Evolutionary conservation across 2,329 filamentous ascomycete species (phyloP).

Genomic region (Neoscytalidium dimidiatum): DNA sequence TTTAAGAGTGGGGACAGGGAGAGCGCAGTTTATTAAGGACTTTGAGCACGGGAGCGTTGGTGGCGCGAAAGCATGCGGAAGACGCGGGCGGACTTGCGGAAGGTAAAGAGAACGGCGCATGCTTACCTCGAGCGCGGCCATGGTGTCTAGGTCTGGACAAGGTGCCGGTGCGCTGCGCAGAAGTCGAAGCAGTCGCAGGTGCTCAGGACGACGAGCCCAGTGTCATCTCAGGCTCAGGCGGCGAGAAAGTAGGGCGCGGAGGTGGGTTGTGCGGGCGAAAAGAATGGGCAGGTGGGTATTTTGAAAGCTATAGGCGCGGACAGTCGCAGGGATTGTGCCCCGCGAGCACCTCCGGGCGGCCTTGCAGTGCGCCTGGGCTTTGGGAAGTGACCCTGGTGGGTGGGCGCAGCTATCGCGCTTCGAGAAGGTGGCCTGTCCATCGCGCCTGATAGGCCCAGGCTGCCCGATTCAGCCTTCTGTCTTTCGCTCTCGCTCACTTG

Average conservation of each 20-base stretch:
- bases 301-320: not conserved
- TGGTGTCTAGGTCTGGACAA: not conserved
- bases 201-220: not conserved
- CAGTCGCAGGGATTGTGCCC: conserved; percentile 4
- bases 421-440: conserved; percentile 14
- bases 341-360: conserved; percentile 11
- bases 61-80: conserved; percentile 7
- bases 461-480: not conserved
- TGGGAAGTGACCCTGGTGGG: not conserved
- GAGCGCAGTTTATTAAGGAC: not conserved
- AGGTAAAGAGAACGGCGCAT: not conserved
- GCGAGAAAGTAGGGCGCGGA: not conserved
- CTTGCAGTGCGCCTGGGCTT: conserved; percentile 11
- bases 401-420: conserved; percentile 7
- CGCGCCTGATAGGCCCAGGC: conserved; percentile 1
- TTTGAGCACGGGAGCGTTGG: not conserved
- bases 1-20: not conserved
- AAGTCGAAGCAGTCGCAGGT: not conserved
- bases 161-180: not conserved
- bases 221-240: not conserved
- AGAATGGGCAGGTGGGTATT: conserved; percentile 14
- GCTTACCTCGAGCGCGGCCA: conserved; percentile 16
- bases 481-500: not conserved
- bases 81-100: not conserved
- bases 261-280: not conserved